These are phyloP conservation scores for Trapa incisa DNA, from an alignment of 345 rosid genomes.

Conservation along the genomic window DNA sequence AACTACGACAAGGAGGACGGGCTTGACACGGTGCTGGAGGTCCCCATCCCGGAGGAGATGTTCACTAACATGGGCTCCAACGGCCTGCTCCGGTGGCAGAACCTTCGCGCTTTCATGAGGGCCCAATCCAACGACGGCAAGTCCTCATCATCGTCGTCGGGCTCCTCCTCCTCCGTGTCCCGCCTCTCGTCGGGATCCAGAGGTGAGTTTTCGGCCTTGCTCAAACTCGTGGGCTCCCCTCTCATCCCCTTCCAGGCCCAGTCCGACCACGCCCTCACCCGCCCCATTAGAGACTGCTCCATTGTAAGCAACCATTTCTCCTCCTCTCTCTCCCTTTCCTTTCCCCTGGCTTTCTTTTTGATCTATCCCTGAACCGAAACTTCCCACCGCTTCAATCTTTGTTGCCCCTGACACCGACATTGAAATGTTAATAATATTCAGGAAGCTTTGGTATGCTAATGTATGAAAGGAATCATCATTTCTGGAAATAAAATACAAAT, in stretches of 20 bases:
- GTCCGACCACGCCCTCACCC: constrained; percentile 29
- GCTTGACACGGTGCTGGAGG: constrained; percentile 64
- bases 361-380: no score
- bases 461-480: no score
- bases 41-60: constrained; percentile 71
- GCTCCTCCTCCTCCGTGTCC: neutral
- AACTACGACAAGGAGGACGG: constrained; percentile 52
- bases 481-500: no score
- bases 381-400: no score
- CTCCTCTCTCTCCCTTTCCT: no score
- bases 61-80: constrained; percentile 51
- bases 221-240: constrained; percentile 87
- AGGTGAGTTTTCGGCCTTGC: constrained; percentile 64
- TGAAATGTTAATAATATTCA: no score
- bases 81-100: constrained; percentile 58
- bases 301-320: no score
- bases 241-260: constrained; percentile 69
- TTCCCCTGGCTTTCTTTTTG: no score
- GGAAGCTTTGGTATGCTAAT: no score
- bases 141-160: neutral
- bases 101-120: constrained; percentile 63
- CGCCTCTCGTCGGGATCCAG: constrained; percentile 64
- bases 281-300: constrained; percentile 40
- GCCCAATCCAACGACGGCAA: constrained; percentile 22
- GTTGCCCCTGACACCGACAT: no score